Evolutionary conservation across 129 eudicot genomes (phyloP), one percentile per base, ranked within the genome.

Genomic region (Centella asiatica): DNA sequence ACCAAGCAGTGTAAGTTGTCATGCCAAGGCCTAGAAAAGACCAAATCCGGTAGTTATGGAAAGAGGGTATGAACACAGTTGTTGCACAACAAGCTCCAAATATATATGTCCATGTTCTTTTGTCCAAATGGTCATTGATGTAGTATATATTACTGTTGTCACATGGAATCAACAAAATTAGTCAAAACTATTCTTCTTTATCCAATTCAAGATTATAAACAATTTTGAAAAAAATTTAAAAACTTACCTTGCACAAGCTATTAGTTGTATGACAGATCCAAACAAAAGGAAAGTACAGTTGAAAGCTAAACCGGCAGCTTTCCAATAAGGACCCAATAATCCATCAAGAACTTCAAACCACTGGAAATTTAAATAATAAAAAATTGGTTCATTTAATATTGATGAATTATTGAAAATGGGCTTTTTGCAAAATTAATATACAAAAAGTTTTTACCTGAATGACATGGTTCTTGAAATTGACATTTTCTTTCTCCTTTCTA

Each of bases 401-500:
- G 1, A 40, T 3, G 62, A 10, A 31, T 32, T 57, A n/a, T 32
- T n/a, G 17, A 25, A 29, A 56, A 32, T 32, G 44, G 62, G 17
- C 13, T 15, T 32, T 17, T 34, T 14, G 25, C 1, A 6, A 20
- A 55, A 33, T 33, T 32, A 33, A 28, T 0, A 0, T 1, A 6
- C 27, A 18, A 9, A 31, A 34, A 26, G 27, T 24, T 0, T 4
- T 34, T 31, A 74, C 79, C 79, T 74, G 79, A 29, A 74, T 74
- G 50, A 74, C 79, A 74, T 74, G 79, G 42, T 74, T 74, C 40
- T 68, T 74, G 70, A 74, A 74, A 62, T 62, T 68, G 17, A 51
- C 65, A 34, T 72, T 72, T 62, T 74, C 79, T 56, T 68, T 74
- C 48, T 74, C 79, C 45, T 74, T 74, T 62, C 74, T 54, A 51